Conservation (phyloP, 2,329 filamentous ascomycete genomes). For the Didymella pinodella region DNA sequence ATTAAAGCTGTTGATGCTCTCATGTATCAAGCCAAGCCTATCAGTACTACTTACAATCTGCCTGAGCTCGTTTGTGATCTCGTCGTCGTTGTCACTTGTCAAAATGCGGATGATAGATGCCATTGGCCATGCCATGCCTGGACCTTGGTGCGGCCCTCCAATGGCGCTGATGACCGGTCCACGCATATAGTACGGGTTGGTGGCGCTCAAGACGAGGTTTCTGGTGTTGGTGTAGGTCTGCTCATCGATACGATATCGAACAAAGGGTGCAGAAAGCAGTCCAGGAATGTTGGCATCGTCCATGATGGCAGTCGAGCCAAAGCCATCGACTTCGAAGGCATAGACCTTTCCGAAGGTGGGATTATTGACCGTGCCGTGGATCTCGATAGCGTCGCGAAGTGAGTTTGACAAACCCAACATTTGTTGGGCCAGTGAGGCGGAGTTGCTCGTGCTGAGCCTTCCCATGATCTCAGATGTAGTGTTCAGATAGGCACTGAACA, state of each 20-base stretch:
- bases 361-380: slow-evolving; percentile 53
- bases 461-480: slow-evolving; percentile 62
- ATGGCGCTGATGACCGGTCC: slow-evolving; percentile 59
- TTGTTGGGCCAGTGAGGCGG: slow-evolving; percentile 60
- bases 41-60: slow-evolving; percentile 58
- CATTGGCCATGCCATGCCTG: slow-evolving; percentile 61
- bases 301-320: slow-evolving; percentile 65
- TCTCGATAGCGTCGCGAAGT: slow-evolving; percentile 55
- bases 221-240: slow-evolving; percentile 59
- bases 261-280: slow-evolving; percentile 69
- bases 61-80: slow-evolving; percentile 55
- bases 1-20: slow-evolving; percentile 61
- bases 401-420: slow-evolving; percentile 65
- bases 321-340: slow-evolving; percentile 60
- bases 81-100: slow-evolving; percentile 58
- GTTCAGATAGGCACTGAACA: slow-evolving; percentile 72
- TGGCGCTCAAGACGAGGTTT: slow-evolving; percentile 52
- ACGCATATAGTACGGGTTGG: slow-evolving; percentile 61
- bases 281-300: slow-evolving; percentile 77
- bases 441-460: slow-evolving; percentile 54
- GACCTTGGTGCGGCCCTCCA: slow-evolving; percentile 59
- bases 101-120: slow-evolving; percentile 60
- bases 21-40: slow-evolving; percentile 60
- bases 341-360: slow-evolving; percentile 53
- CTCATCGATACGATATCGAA: slow-evolving; percentile 61